Base-by-base conservation (phyloP, 768 basidiomycete species). In the Russula dissimulans region DNA sequence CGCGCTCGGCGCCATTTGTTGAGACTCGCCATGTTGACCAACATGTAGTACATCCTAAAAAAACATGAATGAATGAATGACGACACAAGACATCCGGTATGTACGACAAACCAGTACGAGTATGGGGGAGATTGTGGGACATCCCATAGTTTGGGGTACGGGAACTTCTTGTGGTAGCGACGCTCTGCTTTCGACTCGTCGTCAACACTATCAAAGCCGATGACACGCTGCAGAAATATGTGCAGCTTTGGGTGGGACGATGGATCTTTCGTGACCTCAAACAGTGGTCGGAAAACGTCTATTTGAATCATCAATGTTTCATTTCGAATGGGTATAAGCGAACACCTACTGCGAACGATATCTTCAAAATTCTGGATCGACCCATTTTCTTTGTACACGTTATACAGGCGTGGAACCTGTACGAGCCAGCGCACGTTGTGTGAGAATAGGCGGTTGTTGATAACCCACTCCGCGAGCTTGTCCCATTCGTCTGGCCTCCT, bases 371-470 rank as follows among this genome's bases (percentile, higher is more conserved):
- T 95, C 45, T 83, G 68, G 22, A 98, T 79, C 1, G 85, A 82
- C 0, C 90, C 92, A 61, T 84, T 90, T 56, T 85, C 84, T 70
- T 95, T 97, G 79, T 97, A 99, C 7, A 98, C 83, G 65, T 95
- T 87, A 75, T 99, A 99, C 60, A 99, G 71, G 3, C 97, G 85
- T 0, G 97, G 97, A 6, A 98, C 77, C 71, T 98, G 97, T 64
- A 99, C 88, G 59, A 98, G 83, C 97, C 97, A 98, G 55, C 97
- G 84, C 42, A 98, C 93, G 69, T 99, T 98, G 73, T 98, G 95
- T 3, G 95, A 97, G 72, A 81, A 89, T 5, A 98, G 78, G 71
- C 95, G 93, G 77, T 97, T 83, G 69, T 89, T 81, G 70, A 97
- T 84, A 59, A 99, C 85, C 97, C 97, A 99, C 77, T 87, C 89